Conservation (phyloP, 169 alveolate genomes). For the Toxoplasma gondii region DNA sequence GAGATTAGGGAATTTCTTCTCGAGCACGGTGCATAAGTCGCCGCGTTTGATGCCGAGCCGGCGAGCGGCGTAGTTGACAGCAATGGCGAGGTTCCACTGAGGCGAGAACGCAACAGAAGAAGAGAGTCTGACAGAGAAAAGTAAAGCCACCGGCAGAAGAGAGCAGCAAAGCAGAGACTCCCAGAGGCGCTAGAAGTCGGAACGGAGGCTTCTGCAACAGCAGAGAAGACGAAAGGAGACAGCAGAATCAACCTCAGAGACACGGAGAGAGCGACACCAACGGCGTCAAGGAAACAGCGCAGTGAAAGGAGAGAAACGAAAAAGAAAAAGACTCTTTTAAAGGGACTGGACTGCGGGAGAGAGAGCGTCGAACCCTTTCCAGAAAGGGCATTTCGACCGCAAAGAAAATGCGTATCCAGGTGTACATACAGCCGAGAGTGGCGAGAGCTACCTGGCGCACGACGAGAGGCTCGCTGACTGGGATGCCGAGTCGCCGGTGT, state of each 20-base stretch:
- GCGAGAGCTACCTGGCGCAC: slow-evolving; percentile 60
- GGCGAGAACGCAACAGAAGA: background rate
- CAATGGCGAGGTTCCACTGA: slow-evolving; percentile 64
- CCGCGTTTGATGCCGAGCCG: slow-evolving; percentile 55
- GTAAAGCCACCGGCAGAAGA: background rate
- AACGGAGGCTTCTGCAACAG: too few relatives aligned
- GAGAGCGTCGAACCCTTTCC: too few relatives aligned
- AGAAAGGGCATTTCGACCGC: background rate
- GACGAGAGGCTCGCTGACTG: slow-evolving; percentile 60
- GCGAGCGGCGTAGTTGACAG: slow-evolving; percentile 66
- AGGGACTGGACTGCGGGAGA: too few relatives aligned
- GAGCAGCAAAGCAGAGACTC: background rate
- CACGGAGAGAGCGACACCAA: too few relatives aligned
- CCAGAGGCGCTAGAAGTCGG: too few relatives aligned
- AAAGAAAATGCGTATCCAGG: background rate
- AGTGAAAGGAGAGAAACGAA: too few relatives aligned
- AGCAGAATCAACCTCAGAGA: too few relatives aligned
- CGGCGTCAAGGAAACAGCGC: too few relatives aligned
- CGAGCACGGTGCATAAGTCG: background rate
- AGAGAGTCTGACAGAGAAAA: background rate
- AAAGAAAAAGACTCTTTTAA: too few relatives aligned
- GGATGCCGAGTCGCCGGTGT: slow-evolving; percentile 66
- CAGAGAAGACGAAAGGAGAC: too few relatives aligned
- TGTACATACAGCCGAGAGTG: background rate
- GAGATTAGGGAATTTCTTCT: slow-evolving; percentile 35